Evolutionary conservation across 2,329 filamentous ascomycete genomes (phyloP).

Genomic region (Balansia obtecta): DNA sequence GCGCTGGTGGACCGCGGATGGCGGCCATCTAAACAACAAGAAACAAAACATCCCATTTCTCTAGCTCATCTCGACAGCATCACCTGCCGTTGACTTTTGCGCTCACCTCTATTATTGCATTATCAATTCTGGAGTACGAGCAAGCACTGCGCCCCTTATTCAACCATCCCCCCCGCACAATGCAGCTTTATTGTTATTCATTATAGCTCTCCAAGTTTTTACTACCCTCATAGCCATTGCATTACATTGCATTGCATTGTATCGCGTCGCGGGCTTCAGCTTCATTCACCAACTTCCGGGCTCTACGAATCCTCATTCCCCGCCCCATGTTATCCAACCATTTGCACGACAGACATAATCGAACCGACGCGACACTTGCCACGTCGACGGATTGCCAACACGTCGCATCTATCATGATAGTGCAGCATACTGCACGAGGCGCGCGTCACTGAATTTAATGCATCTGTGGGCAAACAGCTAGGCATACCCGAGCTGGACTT

Average conservation of each 20-base stretch:
- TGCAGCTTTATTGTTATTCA: not conserved
- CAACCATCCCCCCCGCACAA: not conserved
- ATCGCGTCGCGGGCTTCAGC: not conserved
- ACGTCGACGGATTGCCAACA: not conserved
- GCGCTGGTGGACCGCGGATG: not conserved
- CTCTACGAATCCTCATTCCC: not conserved
- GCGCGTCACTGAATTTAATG: constrained; percentile 1
- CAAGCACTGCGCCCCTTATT: not conserved
- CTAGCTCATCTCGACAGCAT: not conserved
- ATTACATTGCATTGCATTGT: not conserved
- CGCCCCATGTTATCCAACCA: not conserved
- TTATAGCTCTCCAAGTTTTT: not conserved
- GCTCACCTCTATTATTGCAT: not conserved
- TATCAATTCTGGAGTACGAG: not conserved
- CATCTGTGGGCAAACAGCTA: not conserved
- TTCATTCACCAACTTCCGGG: not conserved
- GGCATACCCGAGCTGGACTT: not conserved
- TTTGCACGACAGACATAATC: not conserved
- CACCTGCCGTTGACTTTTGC: not conserved
- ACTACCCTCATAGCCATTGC: not conserved
- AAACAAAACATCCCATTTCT: not conserved
- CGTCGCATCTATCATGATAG: constrained; percentile 3
- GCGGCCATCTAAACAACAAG: not conserved
- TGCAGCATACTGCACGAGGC: constrained; percentile 3
- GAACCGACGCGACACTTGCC: not conserved